A percentile compares a stretch with the other conserved stretches of the same genome.
phyloP scores from a whole-genome alignment of 257 asterid species.

The Nemophila menziesii region DNA sequence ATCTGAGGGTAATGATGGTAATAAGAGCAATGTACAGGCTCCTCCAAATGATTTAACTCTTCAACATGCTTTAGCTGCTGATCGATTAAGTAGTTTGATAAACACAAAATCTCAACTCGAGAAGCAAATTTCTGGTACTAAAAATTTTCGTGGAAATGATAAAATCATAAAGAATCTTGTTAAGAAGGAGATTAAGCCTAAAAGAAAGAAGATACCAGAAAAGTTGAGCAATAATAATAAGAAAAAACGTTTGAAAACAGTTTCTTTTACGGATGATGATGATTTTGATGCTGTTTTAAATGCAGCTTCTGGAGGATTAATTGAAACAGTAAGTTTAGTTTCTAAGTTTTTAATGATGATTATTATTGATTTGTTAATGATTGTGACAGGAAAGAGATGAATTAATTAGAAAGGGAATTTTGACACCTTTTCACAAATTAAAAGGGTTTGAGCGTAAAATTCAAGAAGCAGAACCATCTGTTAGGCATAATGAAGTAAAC shows the following conservation, averaged over 20 bases:
- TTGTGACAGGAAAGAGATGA: slow-evolving; percentile 85
- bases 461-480: slow-evolving; percentile 56
- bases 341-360: not conserved
- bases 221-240: slow-evolving; percentile 29
- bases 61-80: slow-evolving; percentile 88
- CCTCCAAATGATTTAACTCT: slow-evolving; percentile 49
- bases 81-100: slow-evolving; percentile 64
- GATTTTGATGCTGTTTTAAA: slow-evolving; percentile 74
- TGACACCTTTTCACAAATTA: slow-evolving; percentile 92
- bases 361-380: no score
- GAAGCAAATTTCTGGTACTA: slow-evolving; percentile 48
- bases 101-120: slow-evolving; percentile 63
- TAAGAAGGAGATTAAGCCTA: slow-evolving; percentile 47
- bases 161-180: slow-evolving; percentile 39
- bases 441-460: slow-evolving; percentile 90
- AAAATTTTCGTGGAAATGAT: slow-evolving; percentile 24
- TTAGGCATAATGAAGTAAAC: no score
- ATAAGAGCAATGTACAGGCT: slow-evolving; percentile 28
- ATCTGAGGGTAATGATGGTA: slow-evolving; percentile 23
- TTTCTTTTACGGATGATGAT: slow-evolving; percentile 56
- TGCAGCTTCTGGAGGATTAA: slow-evolving; percentile 83
- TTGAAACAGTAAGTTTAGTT: slow-evolving; percentile 76
- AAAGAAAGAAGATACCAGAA: slow-evolving; percentile 28
- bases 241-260: slow-evolving; percentile 48
- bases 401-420: slow-evolving; percentile 80